These are phyloP conservation scores for Penicillium riverlandense DNA, from an alignment of 495 filamentous ascomycete genomes.

Conservation along the genomic window DNA sequence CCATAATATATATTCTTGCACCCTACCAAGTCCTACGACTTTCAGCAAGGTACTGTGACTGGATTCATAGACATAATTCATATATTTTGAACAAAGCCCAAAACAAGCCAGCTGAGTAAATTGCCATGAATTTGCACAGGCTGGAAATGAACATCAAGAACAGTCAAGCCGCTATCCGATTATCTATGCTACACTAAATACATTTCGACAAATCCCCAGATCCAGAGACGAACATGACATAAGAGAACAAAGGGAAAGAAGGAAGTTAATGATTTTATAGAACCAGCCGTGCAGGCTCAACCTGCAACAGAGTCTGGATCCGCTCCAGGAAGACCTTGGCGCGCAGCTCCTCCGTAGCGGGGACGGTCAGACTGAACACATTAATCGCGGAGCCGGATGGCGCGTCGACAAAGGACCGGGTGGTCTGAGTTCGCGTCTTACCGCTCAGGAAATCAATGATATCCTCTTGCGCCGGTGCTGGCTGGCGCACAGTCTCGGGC, in stretches of 20 bases:
- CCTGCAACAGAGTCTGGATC: slow-evolving; percentile 73
- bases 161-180: slow-evolving; percentile 15
- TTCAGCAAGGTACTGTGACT: no score
- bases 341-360: slow-evolving; percentile 69
- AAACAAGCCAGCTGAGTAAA: no score
- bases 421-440: slow-evolving; percentile 27
- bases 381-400: slow-evolving; percentile 49
- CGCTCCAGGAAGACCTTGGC: slow-evolving; percentile 75
- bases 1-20: no score
- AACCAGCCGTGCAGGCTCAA: slow-evolving; percentile 73
- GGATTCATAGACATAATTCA: not conserved
- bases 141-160: not conserved
- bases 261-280: slow-evolving; percentile 28
- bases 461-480: slow-evolving; percentile 38
- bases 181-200: slow-evolving; percentile 31
- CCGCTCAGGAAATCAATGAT: slow-evolving; percentile 73
- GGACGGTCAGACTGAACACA: slow-evolving; percentile 71
- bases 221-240: slow-evolving; percentile 8
- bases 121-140: no score
- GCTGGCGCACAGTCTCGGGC: slow-evolving; percentile 14
- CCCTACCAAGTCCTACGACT: no score
- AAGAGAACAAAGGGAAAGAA: slow-evolving; percentile 7
- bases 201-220: slow-evolving; percentile 10
- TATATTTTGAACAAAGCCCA: not conserved
- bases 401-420: slow-evolving; percentile 13